Percentiles rank a stretch among this genome's conserved stretches.
Evolutionary conservation across 495 filamentous ascomycete species (phyloP).

Genomic region (Hyphodiscus hymeniophilus): DNA sequence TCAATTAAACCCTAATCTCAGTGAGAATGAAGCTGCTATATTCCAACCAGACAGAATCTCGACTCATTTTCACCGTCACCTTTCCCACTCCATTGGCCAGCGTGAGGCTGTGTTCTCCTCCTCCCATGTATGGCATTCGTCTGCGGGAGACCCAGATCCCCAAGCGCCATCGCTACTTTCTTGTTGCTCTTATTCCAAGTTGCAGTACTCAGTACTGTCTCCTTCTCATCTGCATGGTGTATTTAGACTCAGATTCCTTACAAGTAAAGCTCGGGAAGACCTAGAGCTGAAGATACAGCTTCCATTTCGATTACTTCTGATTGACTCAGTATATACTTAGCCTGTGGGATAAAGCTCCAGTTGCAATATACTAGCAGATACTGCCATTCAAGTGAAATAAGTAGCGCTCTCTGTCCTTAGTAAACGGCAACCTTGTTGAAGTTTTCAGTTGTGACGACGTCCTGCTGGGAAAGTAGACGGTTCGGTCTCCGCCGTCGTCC

Average conservation of each 20-base stretch:
- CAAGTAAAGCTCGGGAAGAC: conserved; percentile 23
- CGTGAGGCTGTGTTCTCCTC: too few species aligned
- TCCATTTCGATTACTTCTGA: conserved; percentile 25
- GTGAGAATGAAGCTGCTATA: too few species aligned
- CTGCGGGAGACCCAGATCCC: background rate
- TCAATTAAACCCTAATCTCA: too few species aligned
- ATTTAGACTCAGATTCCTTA: conserved; percentile 13
- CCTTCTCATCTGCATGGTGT: conserved; percentile 9
- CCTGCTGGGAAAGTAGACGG: conserved; percentile 24
- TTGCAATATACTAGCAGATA: conserved; percentile 23
- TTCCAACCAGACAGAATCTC: background rate
- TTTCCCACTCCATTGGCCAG: background rate
- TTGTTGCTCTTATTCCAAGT: background rate
- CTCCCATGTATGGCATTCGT: background rate
- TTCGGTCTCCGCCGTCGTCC: conserved; percentile 15
- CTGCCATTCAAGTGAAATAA: conserved; percentile 10
- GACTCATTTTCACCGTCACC: background rate
- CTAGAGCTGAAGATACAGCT: conserved; percentile 23
- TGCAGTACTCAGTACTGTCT: background rate
- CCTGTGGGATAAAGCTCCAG: conserved; percentile 26
- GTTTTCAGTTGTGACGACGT: conserved; percentile 23
- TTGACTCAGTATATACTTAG: conserved; percentile 26
- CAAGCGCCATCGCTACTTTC: background rate
- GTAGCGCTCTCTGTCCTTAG: conserved; percentile 14
- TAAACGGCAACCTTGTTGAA: conserved; percentile 20